These are phyloP conservation scores for Debaryomyces fabryi DNA, from an alignment of 1,139 yeast species.

Conservation along the genomic window DNA sequence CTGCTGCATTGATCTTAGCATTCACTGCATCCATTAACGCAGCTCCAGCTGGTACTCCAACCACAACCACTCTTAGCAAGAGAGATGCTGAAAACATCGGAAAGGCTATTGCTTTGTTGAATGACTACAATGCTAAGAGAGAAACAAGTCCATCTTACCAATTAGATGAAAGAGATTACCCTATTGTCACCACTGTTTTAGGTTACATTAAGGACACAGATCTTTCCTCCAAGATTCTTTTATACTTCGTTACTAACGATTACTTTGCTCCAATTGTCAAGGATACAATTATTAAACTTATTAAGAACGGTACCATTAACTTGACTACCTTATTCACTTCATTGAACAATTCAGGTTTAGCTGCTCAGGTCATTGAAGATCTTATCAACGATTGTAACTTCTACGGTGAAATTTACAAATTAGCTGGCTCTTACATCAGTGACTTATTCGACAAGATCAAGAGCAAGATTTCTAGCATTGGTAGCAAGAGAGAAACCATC, in stretches of 20 bases:
- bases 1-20: conserved; percentile 39
- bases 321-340: conserved; percentile 43
- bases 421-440: conserved; percentile 35
- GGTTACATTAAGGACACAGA: conserved; percentile 41
- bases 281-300: conserved; percentile 30
- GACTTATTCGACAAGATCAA: conserved; percentile 35
- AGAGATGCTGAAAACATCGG: conserved; percentile 36
- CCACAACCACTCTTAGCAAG: conserved; percentile 26
- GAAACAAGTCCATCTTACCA: conserved; percentile 26
- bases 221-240: conserved; percentile 41
- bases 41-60: conserved; percentile 31
- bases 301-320: conserved; percentile 40
- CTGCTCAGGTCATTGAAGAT: conserved; percentile 39
- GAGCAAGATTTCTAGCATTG: conserved; percentile 21
- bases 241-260: conserved; percentile 37
- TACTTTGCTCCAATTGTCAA: conserved; percentile 34
- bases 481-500: conserved; percentile 23
- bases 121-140: conserved; percentile 36
- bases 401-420: conserved; percentile 43
- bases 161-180: conserved; percentile 40
- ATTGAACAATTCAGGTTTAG: conserved; percentile 49
- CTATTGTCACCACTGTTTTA: conserved; percentile 48
- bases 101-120: conserved; percentile 32
- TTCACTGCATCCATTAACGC: conserved; percentile 35
- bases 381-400: conserved; percentile 45